Percentiles rank a stretch among this genome's conserved stretches.
Conservation (phyloP, 2,329 filamentous ascomycete species). For the Fusarium vanettenii region DNA sequence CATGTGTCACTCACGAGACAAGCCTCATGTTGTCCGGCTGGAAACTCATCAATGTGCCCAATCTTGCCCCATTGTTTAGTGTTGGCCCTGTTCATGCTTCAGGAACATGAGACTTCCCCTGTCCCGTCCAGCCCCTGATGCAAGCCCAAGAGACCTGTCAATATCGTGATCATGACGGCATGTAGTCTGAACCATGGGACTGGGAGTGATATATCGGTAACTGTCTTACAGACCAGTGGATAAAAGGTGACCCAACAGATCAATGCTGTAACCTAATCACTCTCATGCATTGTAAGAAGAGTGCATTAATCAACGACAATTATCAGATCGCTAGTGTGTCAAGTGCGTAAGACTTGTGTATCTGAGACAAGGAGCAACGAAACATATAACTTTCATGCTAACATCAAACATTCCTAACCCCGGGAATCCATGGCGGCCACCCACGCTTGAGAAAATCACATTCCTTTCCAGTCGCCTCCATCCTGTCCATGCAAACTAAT, state of each 20-base stretch:
- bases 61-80: not conserved
- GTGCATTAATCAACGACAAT: not conserved
- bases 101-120: not conserved
- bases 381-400: conserved; percentile 5
- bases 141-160: not conserved
- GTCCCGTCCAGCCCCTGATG: not conserved
- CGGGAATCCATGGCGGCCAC: not conserved
- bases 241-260: not conserved
- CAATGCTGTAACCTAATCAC: not conserved
- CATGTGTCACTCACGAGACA: conserved; percentile 1
- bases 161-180: not conserved
- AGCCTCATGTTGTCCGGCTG: not conserved
- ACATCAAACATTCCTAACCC: conserved; percentile 1
- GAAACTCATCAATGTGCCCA: not conserved
- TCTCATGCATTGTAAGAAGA: not conserved
- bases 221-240: not conserved
- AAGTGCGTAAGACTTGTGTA: conserved; percentile 14
- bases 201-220: not conserved
- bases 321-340: conserved; percentile 6
- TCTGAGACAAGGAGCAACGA: conserved; percentile 21
- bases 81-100: not conserved
- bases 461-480: not conserved
- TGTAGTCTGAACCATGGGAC: not conserved
- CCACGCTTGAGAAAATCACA: conserved; percentile 7
- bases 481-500: not conserved